Evolutionary conservation across 257 asterid genomes (phyloP).

Genomic region (Primulina tabacum): DNA sequence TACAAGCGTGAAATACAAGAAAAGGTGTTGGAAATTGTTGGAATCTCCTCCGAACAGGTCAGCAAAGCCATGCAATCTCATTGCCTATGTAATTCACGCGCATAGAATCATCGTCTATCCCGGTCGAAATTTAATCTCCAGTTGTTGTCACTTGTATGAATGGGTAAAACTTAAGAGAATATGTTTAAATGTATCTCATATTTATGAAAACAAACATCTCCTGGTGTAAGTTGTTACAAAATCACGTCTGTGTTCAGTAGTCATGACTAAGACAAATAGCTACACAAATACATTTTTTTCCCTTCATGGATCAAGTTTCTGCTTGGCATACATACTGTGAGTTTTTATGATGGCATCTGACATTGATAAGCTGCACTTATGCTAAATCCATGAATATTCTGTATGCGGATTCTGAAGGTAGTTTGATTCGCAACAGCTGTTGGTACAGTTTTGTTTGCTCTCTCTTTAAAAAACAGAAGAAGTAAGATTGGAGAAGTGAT

Average conservation of each 20-base stretch:
- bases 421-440: no score
- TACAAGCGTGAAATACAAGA: slow-evolving; percentile 88
- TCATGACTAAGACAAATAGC: no score
- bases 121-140: no score
- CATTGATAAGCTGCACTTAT: background rate
- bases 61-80: slow-evolving; percentile 19
- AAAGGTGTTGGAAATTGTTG: slow-evolving; percentile 83
- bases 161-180: background rate
- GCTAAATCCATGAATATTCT: background rate
- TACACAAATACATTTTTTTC: no score
- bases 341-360: background rate
- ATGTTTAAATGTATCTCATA: background rate
- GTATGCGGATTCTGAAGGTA: background rate
- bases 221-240: no score
- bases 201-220: no score
- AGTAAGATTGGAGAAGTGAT: background rate
- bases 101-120: no score
- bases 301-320: background rate
- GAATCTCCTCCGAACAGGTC: slow-evolving; percentile 83
- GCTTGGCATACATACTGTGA: background rate
- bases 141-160: background rate
- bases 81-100: background rate
- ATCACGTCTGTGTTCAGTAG: no score
- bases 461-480: background rate
- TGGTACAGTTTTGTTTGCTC: background rate